A percentile compares a stretch with the other conserved stretches of the same genome.
phyloP scores from a whole-genome alignment of 805 yeast genomes.

The Wickerhamomyces tratensis region DNA sequence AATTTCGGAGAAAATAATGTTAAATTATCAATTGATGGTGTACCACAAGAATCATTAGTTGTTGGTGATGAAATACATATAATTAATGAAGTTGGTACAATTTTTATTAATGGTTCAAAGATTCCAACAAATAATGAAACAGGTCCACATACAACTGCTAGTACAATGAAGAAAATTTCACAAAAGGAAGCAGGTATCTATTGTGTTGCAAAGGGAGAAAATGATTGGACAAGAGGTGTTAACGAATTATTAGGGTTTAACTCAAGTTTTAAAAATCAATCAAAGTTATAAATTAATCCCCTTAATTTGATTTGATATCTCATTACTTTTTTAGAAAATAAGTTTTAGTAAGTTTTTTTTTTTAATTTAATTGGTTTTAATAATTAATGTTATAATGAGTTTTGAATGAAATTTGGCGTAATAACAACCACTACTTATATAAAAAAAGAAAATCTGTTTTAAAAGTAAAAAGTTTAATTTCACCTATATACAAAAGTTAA shows the following conservation, averaged over 20 bases:
- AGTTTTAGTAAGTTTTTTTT: not conserved
- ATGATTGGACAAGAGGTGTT: constrained; percentile 89
- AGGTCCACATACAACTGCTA: constrained; percentile 10
- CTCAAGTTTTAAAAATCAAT: constrained; percentile 56
- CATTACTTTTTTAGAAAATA: no score
- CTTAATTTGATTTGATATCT: no score
- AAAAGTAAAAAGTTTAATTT: no score
- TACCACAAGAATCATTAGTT: constrained; percentile 54
- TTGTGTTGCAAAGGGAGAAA: constrained; percentile 75
- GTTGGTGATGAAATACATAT: constrained; percentile 79
- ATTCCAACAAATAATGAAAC: constrained; percentile 27
- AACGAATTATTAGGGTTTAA: constrained; percentile 86
- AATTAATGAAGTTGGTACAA: constrained; percentile 54
- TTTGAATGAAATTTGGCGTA: no score
- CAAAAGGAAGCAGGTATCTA: constrained; percentile 53
- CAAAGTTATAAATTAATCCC: no score
- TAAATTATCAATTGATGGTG: constrained; percentile 76
- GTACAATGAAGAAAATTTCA: constrained; percentile 8
- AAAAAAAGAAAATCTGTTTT: no score
- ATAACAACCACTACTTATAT: no score
- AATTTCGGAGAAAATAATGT: constrained; percentile 32
- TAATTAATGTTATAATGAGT: no score
- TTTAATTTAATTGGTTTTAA: no score
- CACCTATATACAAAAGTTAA: no score
- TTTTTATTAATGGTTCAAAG: constrained; percentile 39